Conservation (phyloP, 2,329 filamentous ascomycete genomes). For the Alternaria dauci region DNA sequence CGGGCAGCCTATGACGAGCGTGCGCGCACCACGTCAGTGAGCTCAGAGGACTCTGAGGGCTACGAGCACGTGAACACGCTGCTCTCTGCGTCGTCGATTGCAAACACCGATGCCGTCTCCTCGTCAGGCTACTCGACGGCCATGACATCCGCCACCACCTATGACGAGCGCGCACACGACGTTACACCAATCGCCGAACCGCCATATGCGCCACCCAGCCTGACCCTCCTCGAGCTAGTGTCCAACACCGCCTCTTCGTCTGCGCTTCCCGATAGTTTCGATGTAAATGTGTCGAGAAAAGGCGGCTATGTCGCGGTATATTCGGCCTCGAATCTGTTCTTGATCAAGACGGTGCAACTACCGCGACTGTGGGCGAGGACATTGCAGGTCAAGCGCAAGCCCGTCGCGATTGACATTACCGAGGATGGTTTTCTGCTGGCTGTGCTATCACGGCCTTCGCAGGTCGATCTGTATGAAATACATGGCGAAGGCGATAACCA, state of each 20-base stretch:
- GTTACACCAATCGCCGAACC: constrained; percentile 29
- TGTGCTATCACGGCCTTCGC: constrained; percentile 81
- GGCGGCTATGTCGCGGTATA: constrained; percentile 50
- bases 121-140: constrained; percentile 45
- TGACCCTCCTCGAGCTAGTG: constrained; percentile 49
- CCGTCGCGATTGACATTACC: constrained; percentile 73
- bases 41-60: constrained; percentile 14
- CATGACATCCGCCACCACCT: constrained; percentile 45
- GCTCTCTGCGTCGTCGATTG: constrained; percentile 44
- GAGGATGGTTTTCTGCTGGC: constrained; percentile 80
- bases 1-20: constrained; percentile 8
- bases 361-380: constrained; percentile 49
- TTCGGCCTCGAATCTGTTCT: constrained; percentile 50
- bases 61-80: constrained; percentile 34
- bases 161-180: constrained; percentile 34
- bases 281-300: constrained; percentile 49
- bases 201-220: constrained; percentile 41
- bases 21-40: constrained; percentile 31
- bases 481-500: constrained; percentile 52
- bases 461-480: constrained; percentile 86
- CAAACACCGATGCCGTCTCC: constrained; percentile 39
- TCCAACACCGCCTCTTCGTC: constrained; percentile 52
- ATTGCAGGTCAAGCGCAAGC: constrained; percentile 50
- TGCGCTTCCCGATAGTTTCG: constrained; percentile 50
- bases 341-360: constrained; percentile 49